Evolutionary conservation across 2,329 filamentous ascomycete genomes (phyloP), one percentile per base, ranked within the genome.

Genomic region (Diaporthe vexans): DNA sequence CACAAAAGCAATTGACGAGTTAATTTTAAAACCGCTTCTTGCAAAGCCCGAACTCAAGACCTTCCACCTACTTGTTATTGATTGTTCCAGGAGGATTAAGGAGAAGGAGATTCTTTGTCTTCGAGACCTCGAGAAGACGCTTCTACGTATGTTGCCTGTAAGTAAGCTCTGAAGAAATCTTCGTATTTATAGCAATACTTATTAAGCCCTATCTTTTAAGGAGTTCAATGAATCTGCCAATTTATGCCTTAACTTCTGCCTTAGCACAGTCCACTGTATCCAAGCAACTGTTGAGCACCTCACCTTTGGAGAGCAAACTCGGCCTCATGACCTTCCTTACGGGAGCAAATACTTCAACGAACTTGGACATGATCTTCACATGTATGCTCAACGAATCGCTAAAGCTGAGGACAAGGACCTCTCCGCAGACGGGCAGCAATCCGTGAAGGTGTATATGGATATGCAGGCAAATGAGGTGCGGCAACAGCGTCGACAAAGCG

Each of bases 321-420:
- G 94, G 82, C 93, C 94, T 75, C 88, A 91, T 84, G 96, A 98
- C 84, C 92, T 94, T 80, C 95, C 95, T 78, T 98, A 98, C 88
- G 97, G 93, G 89, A 95, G 94, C 89, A 94, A 94, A 82, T 98
- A 98, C 86, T 98, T 98, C 83, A 93, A 98, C 86, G 96, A 98
- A 86, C 92, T 98, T 76, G 93, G n/a, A n/a, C n/a, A n/a, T 97
- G 83, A 98, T 90, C 95, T 98, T 79, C 91, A 92, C 82, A 91
- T 94, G 82, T 97, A 98, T 90, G 95, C 95, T 75, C 91, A 92
- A 80, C 94, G 97, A 82, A 91, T 98, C 80, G 92, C 93, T 77
- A 92, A 92, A 78, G 91, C 92, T 77, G 92, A 94, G 81, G 90
- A 93, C 80, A 91, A 91, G 80, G 87, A 90, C 80, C 88, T 87